Evolutionary conservation across 1,284 basidiomycete species (phyloP), one percentile per base, ranked within the genome.

Genomic region (Ustilago xerochloae): DNA sequence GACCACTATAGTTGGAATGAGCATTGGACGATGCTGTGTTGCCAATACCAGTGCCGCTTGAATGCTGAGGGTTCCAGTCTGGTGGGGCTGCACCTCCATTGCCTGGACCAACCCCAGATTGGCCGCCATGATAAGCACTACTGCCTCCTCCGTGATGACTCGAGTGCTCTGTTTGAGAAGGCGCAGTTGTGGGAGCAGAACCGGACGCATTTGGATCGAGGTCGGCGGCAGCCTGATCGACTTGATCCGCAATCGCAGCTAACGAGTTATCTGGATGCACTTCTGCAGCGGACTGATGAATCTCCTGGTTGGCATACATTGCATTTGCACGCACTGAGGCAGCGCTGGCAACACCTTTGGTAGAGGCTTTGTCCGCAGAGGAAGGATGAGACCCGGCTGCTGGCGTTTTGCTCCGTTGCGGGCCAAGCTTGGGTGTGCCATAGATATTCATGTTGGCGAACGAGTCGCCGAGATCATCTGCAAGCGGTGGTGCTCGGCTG

Each of bases 291-390:
- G 75, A 75, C 52, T 79, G 75, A 43, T 79, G 65, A 24, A 81
- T 79, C 63, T 81, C 77, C 46, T 79, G 79, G 29, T 71, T 75
- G 24, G 77, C 79, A 55, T 79, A 79, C 39, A 63, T 59, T 18
- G 75, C 75, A 39, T 79, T 81, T 38, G 79, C 75, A 12, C 75
- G 54, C 2, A 71, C 77, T 8, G 60, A 63, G 13, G 65, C 50
- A 1, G 59, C 63, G 13, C 59, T 58, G 2, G 65, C 48, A 18
- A 58, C 22, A 7, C 43, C 58, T 24, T 63, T 65, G 22, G 55
- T 54, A 1, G 56, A 49, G 0, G 61, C 22, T 22, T 45, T 6
- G 7, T 47, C 30, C 1, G 53, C 26, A 1, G 39, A n/a, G n/a
- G n/a, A 20, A 20, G 38, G 38, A 10, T 30, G 28, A 18, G 47